Evolutionary conservation across 345 rosid genomes (phyloP).

Genomic region (Erodium maritimum): DNA sequence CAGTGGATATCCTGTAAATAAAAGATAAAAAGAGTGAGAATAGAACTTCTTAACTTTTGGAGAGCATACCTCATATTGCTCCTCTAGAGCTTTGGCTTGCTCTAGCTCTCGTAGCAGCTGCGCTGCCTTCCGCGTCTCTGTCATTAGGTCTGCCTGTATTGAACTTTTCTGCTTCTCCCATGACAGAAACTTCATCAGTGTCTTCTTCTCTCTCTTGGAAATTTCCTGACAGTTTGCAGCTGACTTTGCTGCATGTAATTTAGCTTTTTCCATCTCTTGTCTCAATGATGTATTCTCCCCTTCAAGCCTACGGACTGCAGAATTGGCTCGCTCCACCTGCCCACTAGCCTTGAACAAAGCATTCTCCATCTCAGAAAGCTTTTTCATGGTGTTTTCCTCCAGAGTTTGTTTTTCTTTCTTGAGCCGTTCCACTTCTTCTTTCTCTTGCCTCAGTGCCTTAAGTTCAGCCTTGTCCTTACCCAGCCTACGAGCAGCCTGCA

Average conservation of each 20-base stretch:
- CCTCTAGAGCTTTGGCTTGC: slow-evolving; percentile 33
- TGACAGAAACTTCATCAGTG: slow-evolving; percentile 48
- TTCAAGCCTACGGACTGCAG: slow-evolving; percentile 67
- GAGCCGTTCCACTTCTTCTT: slow-evolving; percentile 75
- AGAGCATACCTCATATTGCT: slow-evolving; percentile 45
- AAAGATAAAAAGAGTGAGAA: slow-evolving; percentile 3
- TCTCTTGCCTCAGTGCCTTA: slow-evolving; percentile 72
- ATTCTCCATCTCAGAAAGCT: slow-evolving; percentile 77
- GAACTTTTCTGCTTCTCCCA: slow-evolving; percentile 66
- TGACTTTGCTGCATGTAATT: slow-evolving; percentile 50
- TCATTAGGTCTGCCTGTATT: slow-evolving; percentile 62
- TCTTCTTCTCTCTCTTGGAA: slow-evolving; percentile 66
- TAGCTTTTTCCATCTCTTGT: slow-evolving; percentile 68
- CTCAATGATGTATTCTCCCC: slow-evolving; percentile 52
- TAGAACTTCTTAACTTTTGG: neutral
- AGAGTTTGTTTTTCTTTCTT: slow-evolving; percentile 64
- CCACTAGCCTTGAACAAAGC: slow-evolving; percentile 69
- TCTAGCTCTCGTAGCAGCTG: slow-evolving; percentile 38
- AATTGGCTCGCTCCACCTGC: slow-evolving; percentile 64
- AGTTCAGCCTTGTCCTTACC: slow-evolving; percentile 75
- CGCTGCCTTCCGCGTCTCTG: slow-evolving; percentile 42
- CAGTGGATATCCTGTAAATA: neutral
- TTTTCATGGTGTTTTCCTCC: slow-evolving; percentile 76
- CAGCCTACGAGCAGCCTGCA: slow-evolving; percentile 87
- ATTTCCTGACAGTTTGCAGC: slow-evolving; percentile 65